These are phyloP conservation scores for Trichoderma gracile DNA, from an alignment of 2,329 filamentous ascomycete species.

Conservation along the genomic window DNA sequence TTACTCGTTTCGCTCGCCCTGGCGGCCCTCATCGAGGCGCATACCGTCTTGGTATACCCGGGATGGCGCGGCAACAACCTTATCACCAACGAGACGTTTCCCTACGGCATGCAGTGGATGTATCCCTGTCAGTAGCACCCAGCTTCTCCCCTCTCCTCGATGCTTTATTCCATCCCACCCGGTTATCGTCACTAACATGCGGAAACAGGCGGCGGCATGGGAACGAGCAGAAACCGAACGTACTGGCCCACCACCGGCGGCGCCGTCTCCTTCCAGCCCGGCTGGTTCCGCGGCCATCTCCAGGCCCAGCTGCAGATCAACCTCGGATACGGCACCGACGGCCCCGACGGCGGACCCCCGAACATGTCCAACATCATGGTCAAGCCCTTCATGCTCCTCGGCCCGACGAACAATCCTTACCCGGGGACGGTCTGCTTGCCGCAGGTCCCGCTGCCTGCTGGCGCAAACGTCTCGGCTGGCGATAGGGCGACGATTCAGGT, in stretches of 20 bases:
- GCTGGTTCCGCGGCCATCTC: slow-evolving; percentile 90
- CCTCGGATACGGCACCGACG: slow-evolving; percentile 75
- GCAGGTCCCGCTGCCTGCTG: slow-evolving; percentile 79
- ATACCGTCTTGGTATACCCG: slow-evolving; percentile 83
- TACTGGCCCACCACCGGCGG: slow-evolving; percentile 89
- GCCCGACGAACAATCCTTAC: slow-evolving; percentile 80
- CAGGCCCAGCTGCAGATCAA: slow-evolving; percentile 88
- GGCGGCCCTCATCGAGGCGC: slow-evolving; percentile 59
- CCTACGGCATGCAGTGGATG: slow-evolving; percentile 92
- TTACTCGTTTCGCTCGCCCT: slow-evolving; percentile 45
- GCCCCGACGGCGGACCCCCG: slow-evolving; percentile 62
- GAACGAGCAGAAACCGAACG: slow-evolving; percentile 76
- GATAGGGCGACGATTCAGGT: slow-evolving; percentile 90
- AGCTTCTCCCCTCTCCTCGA: neutral
- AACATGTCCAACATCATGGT: slow-evolving; percentile 90
- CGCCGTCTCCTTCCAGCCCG: slow-evolving; percentile 86
- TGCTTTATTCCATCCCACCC: neutral
- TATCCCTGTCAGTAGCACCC: slow-evolving; percentile 75
- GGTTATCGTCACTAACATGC: neutral
- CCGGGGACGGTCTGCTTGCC: slow-evolving; percentile 86
- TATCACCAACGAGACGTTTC: slow-evolving; percentile 73
- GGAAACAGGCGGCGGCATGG: slow-evolving; percentile 75
- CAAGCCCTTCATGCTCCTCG: slow-evolving; percentile 76
- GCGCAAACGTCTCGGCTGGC: slow-evolving; percentile 71
- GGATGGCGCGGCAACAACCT: slow-evolving; percentile 87